Evolutionary conservation across 2,329 filamentous ascomycete species (phyloP).

Genomic region (Penicillium sp.): DNA sequence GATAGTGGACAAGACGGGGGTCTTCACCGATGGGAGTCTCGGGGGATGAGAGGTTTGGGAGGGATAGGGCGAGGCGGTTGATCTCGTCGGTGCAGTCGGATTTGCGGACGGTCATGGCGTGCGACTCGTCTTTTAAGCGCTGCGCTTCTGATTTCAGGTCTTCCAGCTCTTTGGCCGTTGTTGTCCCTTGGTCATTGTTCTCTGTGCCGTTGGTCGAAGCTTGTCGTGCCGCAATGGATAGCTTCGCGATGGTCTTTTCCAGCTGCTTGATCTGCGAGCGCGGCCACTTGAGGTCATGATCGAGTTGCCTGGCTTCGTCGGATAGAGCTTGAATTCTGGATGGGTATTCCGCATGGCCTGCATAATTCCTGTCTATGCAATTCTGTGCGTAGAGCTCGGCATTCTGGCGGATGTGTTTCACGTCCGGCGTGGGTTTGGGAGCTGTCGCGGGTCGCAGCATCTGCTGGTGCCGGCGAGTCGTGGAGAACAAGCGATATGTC

Average conservation of each 20-base stretch:
- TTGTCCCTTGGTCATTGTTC: neutral
- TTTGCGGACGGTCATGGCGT: conserved; percentile 40
- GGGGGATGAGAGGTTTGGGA: conserved; percentile 84
- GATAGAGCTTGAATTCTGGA: conserved; percentile 57
- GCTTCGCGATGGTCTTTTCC: conserved; percentile 49
- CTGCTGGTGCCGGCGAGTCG: conserved; percentile 31
- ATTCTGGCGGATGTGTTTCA: conserved; percentile 89
- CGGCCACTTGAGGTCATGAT: conserved; percentile 48
- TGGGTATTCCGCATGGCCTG: conserved; percentile 57
- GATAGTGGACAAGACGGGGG: conserved; percentile 72
- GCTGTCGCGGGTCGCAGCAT: conserved; percentile 68
- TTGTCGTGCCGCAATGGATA: conserved; percentile 37
- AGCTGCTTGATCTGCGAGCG: conserved; percentile 53
- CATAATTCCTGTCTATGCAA: conserved; percentile 85
- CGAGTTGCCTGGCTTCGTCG: conserved; percentile 46
- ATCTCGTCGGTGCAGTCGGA: conserved; percentile 63
- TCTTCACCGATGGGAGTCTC: conserved; percentile 74
- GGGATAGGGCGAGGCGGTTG: conserved; percentile 72
- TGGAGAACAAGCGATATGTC: conserved; percentile 30
- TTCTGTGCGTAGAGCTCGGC: conserved; percentile 80
- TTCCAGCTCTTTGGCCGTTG: conserved; percentile 32
- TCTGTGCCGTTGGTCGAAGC: conserved; percentile 20
- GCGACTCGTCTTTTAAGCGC: conserved; percentile 45
- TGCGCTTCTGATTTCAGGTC: conserved; percentile 47
- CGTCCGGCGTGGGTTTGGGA: conserved; percentile 78